Base-by-base conservation (phyloP, 2,329 filamentous ascomycete genomes). In the Sporothrix humicola region DNA sequence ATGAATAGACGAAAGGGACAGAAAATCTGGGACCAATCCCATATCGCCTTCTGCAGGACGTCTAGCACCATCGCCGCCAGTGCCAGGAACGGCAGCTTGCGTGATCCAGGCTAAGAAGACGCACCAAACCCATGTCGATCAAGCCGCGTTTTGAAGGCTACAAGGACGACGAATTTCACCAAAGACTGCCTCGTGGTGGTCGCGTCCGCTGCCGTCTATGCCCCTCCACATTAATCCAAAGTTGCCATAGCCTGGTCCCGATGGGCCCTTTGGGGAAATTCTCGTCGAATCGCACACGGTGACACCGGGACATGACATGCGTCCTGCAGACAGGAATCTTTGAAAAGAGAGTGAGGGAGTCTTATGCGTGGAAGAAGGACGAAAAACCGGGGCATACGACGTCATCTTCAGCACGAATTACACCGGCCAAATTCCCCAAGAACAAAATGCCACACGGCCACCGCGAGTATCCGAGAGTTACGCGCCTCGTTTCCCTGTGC, bases 31-130 rank as follows among this genome's bases (percentile, higher is more conserved):
- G 31, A 42, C 65, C 65, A n/a, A 68, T 54, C 26, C 15, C 26
- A 42, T 23, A 69, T 44, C 66, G 48, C 26, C 66, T 69, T 69
- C 66, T 69, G 48, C 48, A 54, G 66, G 48, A 48, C 48, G 66
- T 69, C 66, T 69, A 42, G 48, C 65, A 44, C 66, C 66, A 69
- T 69, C 66, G 48, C 66, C 66, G 37, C 66, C 66, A 70, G 23
- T 10, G 66, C 48, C 66, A 69, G 48, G 66, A 69, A 71, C 69
- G 10, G 66, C 37, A 66, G 31, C 71, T 75, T 75, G 74, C 74
- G 74, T 75, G 68, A 73, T 75, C 69, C 59, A 56, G 54, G 73
- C 74, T 75, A 75, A 73, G 48, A 48, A 75, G 20, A 58, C 66
- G 73, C 69, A 73, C 72, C 59, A 74, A 15, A 23, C 48, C 66